phyloP scores from a whole-genome alignment of 148 eudicot species.

The Chenopodium formosanum region DNA sequence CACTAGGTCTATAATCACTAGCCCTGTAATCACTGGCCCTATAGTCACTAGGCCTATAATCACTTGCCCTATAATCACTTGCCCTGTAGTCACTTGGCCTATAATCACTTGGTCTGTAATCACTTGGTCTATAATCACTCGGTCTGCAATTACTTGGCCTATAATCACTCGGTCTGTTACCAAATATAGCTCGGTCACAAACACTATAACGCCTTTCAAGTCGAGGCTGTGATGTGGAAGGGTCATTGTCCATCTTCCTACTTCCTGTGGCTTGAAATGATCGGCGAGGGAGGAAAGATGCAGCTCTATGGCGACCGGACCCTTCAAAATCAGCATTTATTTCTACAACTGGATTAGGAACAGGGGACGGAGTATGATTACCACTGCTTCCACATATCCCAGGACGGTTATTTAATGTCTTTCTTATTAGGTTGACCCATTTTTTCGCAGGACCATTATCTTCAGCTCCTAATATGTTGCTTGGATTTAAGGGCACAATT shows the following conservation, averaged over 20 bases:
- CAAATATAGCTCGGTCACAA: slow-evolving; percentile 78
- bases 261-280: slow-evolving; percentile 75
- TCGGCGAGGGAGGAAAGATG: slow-evolving; percentile 66
- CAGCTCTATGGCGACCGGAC: slow-evolving; percentile 49
- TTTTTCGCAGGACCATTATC: slow-evolving; percentile 94
- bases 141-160: slow-evolving; percentile 42
- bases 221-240: slow-evolving; percentile 65
- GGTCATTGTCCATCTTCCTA: slow-evolving; percentile 61
- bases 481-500: slow-evolving; percentile 89
- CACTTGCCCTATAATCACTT: slow-evolving; percentile 39
- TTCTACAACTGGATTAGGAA: slow-evolving; percentile 81
- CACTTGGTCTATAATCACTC: slow-evolving; percentile 49
- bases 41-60: slow-evolving; percentile 54
- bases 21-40: slow-evolving; percentile 38
- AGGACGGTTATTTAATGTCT: slow-evolving; percentile 79
- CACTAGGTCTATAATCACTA: slow-evolving; percentile 46
- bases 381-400: slow-evolving; percentile 69
- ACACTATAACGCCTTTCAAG: slow-evolving; percentile 88
- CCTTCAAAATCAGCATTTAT: slow-evolving; percentile 91
- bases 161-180: slow-evolving; percentile 70
- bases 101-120: slow-evolving; percentile 50
- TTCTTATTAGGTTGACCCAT: slow-evolving; percentile 67
- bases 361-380: slow-evolving; percentile 84
- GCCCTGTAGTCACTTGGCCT: slow-evolving; percentile 62
- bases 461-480: slow-evolving; percentile 86